Percentiles rank a stretch among this genome's conserved stretches.
These are phyloP conservation scores for cucumber (Cucumis sativus) DNA, from an alignment of 306 rosid species.

Conservation along the genomic window Cucumber_9930_V3 NC_026660.2:4583001-4583500, in stretches of 20 bases:
- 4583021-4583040: background rate
- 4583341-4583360: background rate
- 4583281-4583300: background rate
- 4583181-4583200: background rate
- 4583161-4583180: background rate
- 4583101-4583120: background rate
- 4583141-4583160: background rate
- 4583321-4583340: background rate
- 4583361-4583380: background rate
- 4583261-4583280: background rate
- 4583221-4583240: background rate
- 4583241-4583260: background rate
- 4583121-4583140: background rate
- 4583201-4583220: background rate
- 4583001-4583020: background rate
- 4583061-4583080: background rate
- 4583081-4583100: background rate
- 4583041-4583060: background rate
- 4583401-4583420: background rate
- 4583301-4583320: background rate
- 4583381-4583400: background rate
- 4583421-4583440: background rate
- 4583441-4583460: background rate
- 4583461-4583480: background rate
- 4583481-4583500: background rate